Conservation (phyloP, 306 rosid species). For the Trifolium dubium region DNA sequence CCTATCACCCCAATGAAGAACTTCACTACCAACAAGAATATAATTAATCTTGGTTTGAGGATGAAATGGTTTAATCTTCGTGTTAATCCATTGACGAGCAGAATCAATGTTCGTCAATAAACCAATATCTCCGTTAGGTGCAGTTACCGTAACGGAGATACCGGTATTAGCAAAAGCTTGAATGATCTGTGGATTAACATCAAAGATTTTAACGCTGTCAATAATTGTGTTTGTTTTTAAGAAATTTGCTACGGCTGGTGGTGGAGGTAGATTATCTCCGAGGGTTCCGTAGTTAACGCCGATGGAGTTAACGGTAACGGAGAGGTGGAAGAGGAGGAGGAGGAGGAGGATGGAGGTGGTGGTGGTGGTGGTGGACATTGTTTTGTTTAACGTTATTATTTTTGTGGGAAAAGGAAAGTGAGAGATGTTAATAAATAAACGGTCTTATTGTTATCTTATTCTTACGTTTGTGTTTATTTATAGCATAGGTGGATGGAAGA, state of each 20-base stretch:
- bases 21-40: constrained; percentile 78
- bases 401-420: not conserved
- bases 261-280: constrained; percentile 75
- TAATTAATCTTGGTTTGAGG: constrained; percentile 68
- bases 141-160: constrained; percentile 71
- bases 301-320: constrained; percentile 52
- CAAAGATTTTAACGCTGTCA: constrained; percentile 81
- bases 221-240: constrained; percentile 62
- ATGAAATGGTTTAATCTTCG: constrained; percentile 58
- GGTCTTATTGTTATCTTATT: not conserved
- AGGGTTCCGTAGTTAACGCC: constrained; percentile 93
- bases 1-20: constrained; percentile 68
- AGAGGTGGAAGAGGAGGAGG: constrained; percentile 50
- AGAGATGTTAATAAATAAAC: not conserved
- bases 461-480: not conserved
- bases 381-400: not conserved
- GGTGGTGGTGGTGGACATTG: constrained; percentile 37
- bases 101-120: constrained; percentile 16
- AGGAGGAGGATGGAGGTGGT: constrained; percentile 27
- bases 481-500: not conserved
- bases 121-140: constrained; percentile 73
- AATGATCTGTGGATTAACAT: constrained; percentile 73
- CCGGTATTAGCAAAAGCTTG: constrained; percentile 76
- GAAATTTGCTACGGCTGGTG: constrained; percentile 65
- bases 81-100: constrained; percentile 68